Conservation (phyloP, 208 protist genomes). For the Trypanosoma conorhini region DNA sequence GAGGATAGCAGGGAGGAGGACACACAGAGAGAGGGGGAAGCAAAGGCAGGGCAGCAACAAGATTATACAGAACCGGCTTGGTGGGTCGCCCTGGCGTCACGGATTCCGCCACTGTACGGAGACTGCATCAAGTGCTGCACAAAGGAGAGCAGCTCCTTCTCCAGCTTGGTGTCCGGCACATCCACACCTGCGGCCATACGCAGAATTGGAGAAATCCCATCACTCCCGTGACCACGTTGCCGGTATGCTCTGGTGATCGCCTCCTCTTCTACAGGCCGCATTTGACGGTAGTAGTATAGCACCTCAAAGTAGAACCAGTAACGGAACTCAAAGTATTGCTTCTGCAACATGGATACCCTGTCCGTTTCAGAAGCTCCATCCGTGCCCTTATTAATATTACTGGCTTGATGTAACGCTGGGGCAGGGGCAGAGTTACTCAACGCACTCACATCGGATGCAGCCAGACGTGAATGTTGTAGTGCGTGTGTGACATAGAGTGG, state of each 20-base stretch:
- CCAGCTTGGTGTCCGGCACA: conserved; percentile 15
- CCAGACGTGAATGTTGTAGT: conserved; percentile 4
- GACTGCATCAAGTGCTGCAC: conserved; percentile 4
- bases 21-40: no score
- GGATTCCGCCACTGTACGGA: neutral
- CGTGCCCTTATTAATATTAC: neutral
- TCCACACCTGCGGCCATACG: conserved; percentile 14
- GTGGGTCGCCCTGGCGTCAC: no score
- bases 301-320: conserved; percentile 81
- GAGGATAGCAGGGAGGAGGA: no score
- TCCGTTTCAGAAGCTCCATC: neutral
- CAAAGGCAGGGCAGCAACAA: no score
- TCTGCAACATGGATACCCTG: neutral
- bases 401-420: neutral
- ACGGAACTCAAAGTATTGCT: conserved; percentile 61
- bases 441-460: neutral
- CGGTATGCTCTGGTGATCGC: conserved; percentile 13
- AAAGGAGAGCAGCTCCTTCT: neutral
- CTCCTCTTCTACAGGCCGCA: conserved; percentile 28
- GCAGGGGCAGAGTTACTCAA: neutral
- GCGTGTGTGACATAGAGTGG: conserved; percentile 8
- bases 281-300: conserved; percentile 45
- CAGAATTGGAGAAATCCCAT: neutral
- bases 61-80: no score
- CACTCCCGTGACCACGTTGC: neutral